Evolutionary conservation across 1,284 basidiomycete genomes (phyloP).

Genomic region (Pascua sp.): DNA sequence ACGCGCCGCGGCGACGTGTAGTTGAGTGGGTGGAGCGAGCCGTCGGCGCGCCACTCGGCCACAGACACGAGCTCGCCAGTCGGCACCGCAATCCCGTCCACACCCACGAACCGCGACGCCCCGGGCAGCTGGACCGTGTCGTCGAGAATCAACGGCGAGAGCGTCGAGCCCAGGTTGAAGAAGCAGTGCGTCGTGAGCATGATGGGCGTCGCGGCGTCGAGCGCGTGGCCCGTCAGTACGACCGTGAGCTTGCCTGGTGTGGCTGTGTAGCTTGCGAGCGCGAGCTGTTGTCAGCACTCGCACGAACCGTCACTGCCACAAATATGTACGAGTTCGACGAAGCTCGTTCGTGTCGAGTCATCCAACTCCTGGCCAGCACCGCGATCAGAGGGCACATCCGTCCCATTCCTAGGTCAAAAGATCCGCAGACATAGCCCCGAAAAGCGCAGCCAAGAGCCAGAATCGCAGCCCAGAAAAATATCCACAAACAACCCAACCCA

Average conservation of each 20-base stretch:
- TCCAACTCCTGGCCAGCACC: too few species aligned
- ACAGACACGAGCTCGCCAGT: conserved; percentile 27
- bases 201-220: conserved; percentile 31
- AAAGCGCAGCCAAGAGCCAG: background rate
- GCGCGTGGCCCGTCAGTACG: conserved; percentile 6
- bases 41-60: too few species aligned
- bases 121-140: conserved; percentile 30
- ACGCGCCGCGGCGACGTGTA: conserved; percentile 26
- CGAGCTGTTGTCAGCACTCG: conserved; percentile 18
- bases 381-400: too few species aligned
- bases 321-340: too few species aligned
- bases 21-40: conserved; percentile 20
- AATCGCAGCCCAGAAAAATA: background rate
- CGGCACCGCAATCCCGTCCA: conserved; percentile 27
- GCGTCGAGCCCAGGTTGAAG: conserved; percentile 34
- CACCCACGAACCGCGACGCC: conserved; percentile 25
- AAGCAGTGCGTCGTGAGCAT: conserved; percentile 38
- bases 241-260: conserved; percentile 13
- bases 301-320: background rate
- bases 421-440: background rate
- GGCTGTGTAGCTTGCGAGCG: conserved; percentile 27
- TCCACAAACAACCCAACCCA: background rate
- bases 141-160: conserved; percentile 22
- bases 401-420: too few species aligned
- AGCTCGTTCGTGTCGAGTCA: too few species aligned